Percentiles rank a stretch among this genome's conserved stretches.
phyloP scores from a whole-genome alignment of 352 stramenopile species.

The Phytopythium boreale region DNA sequence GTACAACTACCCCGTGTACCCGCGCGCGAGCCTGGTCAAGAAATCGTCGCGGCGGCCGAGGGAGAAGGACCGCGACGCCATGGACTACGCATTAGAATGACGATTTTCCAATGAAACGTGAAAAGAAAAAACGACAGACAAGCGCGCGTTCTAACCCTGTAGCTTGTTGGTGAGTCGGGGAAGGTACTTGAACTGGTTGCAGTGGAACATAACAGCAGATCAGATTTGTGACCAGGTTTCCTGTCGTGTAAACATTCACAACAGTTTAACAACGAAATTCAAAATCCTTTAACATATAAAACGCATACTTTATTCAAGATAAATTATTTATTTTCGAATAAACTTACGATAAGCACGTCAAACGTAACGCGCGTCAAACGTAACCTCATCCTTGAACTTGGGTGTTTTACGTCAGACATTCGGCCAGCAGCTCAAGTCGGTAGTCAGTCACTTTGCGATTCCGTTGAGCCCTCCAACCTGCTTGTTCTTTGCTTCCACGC shows the following conservation, averaged over 20 bases:
- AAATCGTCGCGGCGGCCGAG: conserved; percentile 22
- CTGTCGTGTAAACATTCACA: too few species aligned
- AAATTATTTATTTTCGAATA: neutral
- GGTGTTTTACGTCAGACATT: conserved; percentile 1
- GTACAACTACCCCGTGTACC: conserved; percentile 64
- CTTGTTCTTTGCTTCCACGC: neutral
- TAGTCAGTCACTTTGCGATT: neutral
- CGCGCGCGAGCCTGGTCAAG: conserved; percentile 29
- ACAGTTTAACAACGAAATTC: too few species aligned
- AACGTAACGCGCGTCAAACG: neutral
- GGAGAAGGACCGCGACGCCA: conserved; percentile 2
- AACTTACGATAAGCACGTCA: too few species aligned
- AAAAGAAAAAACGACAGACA: neutral
- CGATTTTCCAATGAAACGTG: neutral
- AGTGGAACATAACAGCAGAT: too few species aligned
- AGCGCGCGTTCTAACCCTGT: neutral
- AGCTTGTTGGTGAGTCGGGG: neutral
- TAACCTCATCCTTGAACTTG: neutral
- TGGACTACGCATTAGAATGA: conserved; percentile 3
- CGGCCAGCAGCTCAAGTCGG: neutral
- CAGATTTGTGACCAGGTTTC: too few species aligned
- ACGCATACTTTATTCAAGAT: neutral
- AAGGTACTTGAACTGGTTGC: neutral
- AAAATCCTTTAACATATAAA: too few species aligned
- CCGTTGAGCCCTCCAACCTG: too few species aligned